Evolutionary conservation across 768 basidiomycete genomes (phyloP), one percentile per base, ranked within the genome.

Genomic region (Mycena vitilis): DNA sequence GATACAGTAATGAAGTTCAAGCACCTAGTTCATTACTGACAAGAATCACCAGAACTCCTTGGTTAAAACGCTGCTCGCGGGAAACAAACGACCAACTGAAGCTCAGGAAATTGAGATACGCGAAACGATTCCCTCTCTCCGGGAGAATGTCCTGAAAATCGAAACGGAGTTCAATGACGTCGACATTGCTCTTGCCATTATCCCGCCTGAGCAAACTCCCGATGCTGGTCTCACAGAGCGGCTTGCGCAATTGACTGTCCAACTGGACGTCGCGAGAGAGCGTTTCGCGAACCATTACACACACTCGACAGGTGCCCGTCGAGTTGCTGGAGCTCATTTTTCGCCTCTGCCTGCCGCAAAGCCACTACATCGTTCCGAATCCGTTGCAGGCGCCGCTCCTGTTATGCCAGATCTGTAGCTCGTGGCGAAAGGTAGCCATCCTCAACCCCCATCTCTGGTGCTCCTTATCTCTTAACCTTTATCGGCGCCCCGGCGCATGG

Each of bases 321-420:
- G 75, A 76, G 48, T 59, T 77, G 30, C 34, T 75, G 60, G 68
- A 74, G 60, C 55, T 71, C 36, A 74, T 77, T 15, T 76, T 77
- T 51, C 30, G 56, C 18, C 53, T 64, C 53, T 73, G 73, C 59
- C 69, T 77, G 16, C 72, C 74, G 2, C 22, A 48, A 4, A 69
- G 65, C 37, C 61, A 73, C 42, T 76, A 70, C 51, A 55, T 72
- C 36, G 36, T 23, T 4, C 74, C 75, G 47, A 22, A 65, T 52
- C 30, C 54, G 5, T 23, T 37, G 15, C 49, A 55, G 42, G 76
- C 74, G 11, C 76, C 76, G 37, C 69, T 76, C 36, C 47, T 75
- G 55, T 65, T 77, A 15, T 66, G 69, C 42, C 76, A 76, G 49
- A 61, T 77, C 36, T 77, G 71, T 61, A 66, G 69, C 36, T 36